Evolutionary conservation across 805 yeast species (phyloP).

Genomic region (Yamadazyma akitaensis): DNA sequence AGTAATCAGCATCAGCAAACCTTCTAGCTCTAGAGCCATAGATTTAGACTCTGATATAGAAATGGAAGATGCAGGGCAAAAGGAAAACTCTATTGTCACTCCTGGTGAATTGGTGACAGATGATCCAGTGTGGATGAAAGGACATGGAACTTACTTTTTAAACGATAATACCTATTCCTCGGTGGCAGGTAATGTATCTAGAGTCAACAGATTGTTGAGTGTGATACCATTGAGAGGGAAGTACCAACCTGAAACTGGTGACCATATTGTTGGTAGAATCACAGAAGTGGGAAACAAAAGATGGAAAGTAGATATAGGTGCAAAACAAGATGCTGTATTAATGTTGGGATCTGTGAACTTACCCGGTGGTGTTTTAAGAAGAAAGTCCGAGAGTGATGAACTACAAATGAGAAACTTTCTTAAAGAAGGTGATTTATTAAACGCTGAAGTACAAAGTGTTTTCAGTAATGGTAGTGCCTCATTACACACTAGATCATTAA

Average conservation of each 20-base stretch:
- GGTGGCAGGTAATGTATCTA: constrained; percentile 84
- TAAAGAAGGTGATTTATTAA: constrained; percentile 93
- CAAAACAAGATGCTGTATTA: constrained; percentile 86
- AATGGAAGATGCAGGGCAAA: constrained; percentile 35
- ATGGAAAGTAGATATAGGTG: constrained; percentile 97
- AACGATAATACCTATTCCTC: constrained; percentile 79
- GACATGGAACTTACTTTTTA: constrained; percentile 90
- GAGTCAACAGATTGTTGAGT: constrained; percentile 82
- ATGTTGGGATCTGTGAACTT: constrained; percentile 94
- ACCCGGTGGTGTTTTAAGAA: constrained; percentile 94
- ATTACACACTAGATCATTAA: constrained; percentile 89
- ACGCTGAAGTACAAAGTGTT: constrained; percentile 92
- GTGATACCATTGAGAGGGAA: constrained; percentile 85
- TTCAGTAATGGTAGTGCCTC: constrained; percentile 91
- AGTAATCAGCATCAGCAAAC: constrained; percentile 38
- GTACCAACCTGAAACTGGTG: constrained; percentile 93
- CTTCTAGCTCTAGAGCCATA: constrained; percentile 12
- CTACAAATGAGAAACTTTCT: constrained; percentile 90
- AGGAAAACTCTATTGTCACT: constrained; percentile 53
- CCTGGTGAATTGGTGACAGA: constrained; percentile 97
- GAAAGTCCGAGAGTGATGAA: constrained; percentile 94
- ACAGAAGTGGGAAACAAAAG: constrained; percentile 91
- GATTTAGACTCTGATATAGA: constrained; percentile 36
- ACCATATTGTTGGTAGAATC: constrained; percentile 89
- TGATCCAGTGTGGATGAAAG: constrained; percentile 97